phyloP scores from a whole-genome alignment of 805 yeast species.

The Metschnikowia kofuensis region DNA sequence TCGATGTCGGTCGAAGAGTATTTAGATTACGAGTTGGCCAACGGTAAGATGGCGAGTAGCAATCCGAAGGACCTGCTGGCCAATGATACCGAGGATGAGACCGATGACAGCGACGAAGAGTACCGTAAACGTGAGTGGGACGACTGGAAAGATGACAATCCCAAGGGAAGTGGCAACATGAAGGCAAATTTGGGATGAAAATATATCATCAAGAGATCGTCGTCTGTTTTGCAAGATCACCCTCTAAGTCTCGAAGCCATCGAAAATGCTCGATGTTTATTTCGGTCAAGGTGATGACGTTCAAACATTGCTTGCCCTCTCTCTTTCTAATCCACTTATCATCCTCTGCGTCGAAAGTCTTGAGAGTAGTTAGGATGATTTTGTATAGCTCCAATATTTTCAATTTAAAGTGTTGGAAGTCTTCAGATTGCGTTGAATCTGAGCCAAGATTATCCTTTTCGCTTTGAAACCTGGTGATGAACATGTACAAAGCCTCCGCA shows the following conservation, averaged over 20 bases:
- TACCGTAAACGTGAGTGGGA: slow-evolving; percentile 87
- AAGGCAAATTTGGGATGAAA: slow-evolving; percentile 39
- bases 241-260: slow-evolving; percentile 34
- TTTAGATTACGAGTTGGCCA: slow-evolving; percentile 76
- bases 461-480: slow-evolving; percentile 32
- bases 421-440: slow-evolving; percentile 18
- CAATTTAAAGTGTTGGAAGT: slow-evolving; percentile 32
- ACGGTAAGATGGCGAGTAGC: slow-evolving; percentile 72
- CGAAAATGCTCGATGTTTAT: slow-evolving; percentile 31
- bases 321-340: slow-evolving; percentile 37
- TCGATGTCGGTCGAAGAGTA: slow-evolving; percentile 94
- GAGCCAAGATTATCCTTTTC: slow-evolving; percentile 21
- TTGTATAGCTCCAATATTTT: slow-evolving; percentile 41
- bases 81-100: slow-evolving; percentile 45
- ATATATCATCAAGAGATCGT: neutral
- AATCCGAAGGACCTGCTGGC: slow-evolving; percentile 30
- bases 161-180: slow-evolving; percentile 89
- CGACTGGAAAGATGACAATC: slow-evolving; percentile 81
- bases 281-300: slow-evolving; percentile 28
- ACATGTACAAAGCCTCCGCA: slow-evolving; percentile 36
- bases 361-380: slow-evolving; percentile 38
- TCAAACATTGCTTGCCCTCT: slow-evolving; percentile 14
- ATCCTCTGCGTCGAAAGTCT: slow-evolving; percentile 30
- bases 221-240: slow-evolving; percentile 16
- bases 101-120: slow-evolving; percentile 67